phyloP scores from a whole-genome alignment of 1,139 yeast genomes.

The Kodamaea suecica region DNA sequence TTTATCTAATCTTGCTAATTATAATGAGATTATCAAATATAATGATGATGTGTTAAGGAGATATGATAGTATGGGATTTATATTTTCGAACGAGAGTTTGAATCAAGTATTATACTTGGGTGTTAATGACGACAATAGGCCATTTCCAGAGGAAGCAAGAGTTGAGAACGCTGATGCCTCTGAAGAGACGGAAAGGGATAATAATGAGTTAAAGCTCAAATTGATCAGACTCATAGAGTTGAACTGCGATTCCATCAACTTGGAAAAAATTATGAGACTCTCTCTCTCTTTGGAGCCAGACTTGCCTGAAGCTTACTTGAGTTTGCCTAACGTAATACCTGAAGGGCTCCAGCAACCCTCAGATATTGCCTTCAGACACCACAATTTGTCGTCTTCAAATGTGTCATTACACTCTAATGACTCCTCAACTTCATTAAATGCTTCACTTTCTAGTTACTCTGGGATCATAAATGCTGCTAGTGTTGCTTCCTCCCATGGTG shows the following conservation, averaged over 20 bases:
- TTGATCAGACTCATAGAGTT: conserved; percentile 36
- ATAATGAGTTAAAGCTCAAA: conserved; percentile 20
- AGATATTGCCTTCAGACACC: conserved; percentile 11
- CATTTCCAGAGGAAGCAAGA: conserved; percentile 20
- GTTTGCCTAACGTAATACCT: conserved; percentile 8
- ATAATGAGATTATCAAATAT: conserved; percentile 38
- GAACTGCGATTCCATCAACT: conserved; percentile 38
- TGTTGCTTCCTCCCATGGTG: conserved; percentile 1
- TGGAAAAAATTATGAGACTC: conserved; percentile 39
- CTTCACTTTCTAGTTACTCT: conserved; percentile 6
- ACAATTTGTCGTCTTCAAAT: conserved; percentile 20
- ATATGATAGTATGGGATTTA: conserved; percentile 46
- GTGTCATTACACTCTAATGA: conserved; percentile 31
- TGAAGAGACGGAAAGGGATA: conserved; percentile 5
- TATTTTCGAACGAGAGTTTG: conserved; percentile 45
- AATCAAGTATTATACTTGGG: conserved; percentile 46
- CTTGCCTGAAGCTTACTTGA: conserved; percentile 39
- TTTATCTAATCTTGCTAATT: conserved; percentile 39
- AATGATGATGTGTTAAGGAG: conserved; percentile 44
- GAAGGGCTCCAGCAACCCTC: conserved; percentile 12
- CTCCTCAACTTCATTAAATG: conserved; percentile 17
- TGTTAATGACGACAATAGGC: conserved; percentile 30
- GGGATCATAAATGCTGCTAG: neutral
- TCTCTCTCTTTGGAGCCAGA: conserved; percentile 41
- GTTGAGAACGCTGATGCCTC: conserved; percentile 8